These are phyloP conservation scores for Tolypocladium ovalisporum DNA, from an alignment of 2,329 filamentous ascomycete species.

Conservation along the genomic window DNA sequence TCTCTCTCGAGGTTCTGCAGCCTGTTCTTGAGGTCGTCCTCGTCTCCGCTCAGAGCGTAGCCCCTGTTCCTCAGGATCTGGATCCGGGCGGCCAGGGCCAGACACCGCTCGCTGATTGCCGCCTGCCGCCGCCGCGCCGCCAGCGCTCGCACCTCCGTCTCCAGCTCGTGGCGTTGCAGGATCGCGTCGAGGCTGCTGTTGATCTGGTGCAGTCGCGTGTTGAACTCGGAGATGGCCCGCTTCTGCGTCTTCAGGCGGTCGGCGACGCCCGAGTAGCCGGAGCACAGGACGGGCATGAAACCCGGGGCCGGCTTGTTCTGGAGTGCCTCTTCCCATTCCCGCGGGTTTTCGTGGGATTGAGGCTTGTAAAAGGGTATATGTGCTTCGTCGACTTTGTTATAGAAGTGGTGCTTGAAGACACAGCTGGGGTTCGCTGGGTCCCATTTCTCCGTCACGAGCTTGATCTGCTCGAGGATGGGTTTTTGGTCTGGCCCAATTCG, in stretches of 20 bases:
- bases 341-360: slow-evolving; percentile 57
- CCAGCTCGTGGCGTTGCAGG: slow-evolving; percentile 65
- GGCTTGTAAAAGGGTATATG: slow-evolving; percentile 69
- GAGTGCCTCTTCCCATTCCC: slow-evolving; percentile 76
- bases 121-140: slow-evolving; percentile 64
- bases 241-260: slow-evolving; percentile 64
- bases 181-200: slow-evolving; percentile 63
- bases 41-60: slow-evolving; percentile 67
- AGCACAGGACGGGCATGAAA: slow-evolving; percentile 66
- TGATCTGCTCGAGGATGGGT: slow-evolving; percentile 63
- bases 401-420: slow-evolving; percentile 75
- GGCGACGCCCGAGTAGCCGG: slow-evolving; percentile 62
- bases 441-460: slow-evolving; percentile 63
- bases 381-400: slow-evolving; percentile 70
- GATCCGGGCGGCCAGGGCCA: slow-evolving; percentile 67
- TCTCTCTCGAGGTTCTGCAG: slow-evolving; percentile 57
- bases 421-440: slow-evolving; percentile 56
- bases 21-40: slow-evolving; percentile 68
- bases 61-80: slow-evolving; percentile 73
- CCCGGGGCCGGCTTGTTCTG: slow-evolving; percentile 67
- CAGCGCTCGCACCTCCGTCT: slow-evolving; percentile 61
- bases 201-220: slow-evolving; percentile 65
- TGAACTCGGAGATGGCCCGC: slow-evolving; percentile 57
- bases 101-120: slow-evolving; percentile 59
- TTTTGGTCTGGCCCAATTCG: slow-evolving; percentile 41